These are phyloP conservation scores for Trichoderma pleuroti DNA, from an alignment of 2,329 filamentous ascomycete genomes.

Conservation along the genomic window DNA sequence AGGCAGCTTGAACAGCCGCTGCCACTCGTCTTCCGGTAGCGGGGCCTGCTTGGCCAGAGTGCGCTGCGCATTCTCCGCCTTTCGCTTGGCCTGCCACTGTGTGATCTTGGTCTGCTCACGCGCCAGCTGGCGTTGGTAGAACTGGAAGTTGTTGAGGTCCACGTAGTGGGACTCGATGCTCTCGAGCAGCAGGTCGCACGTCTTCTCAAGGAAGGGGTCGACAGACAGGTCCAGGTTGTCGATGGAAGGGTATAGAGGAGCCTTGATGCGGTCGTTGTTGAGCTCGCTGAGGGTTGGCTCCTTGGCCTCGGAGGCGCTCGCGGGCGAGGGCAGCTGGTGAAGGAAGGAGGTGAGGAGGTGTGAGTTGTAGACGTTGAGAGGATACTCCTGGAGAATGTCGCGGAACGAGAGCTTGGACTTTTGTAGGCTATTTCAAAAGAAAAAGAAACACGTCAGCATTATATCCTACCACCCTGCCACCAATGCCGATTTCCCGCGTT, in stretches of 20 bases:
- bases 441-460: background rate
- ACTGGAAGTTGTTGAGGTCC: conserved; percentile 98
- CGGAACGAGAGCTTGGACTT: conserved; percentile 92
- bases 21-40: conserved; percentile 96
- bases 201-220: conserved; percentile 97
- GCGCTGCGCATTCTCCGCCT: conserved; percentile 87
- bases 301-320: conserved; percentile 60
- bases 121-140: conserved; percentile 87
- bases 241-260: conserved; percentile 79
- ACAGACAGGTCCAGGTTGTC: conserved; percentile 89
- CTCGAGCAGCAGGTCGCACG: conserved; percentile 91
- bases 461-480: background rate
- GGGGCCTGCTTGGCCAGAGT: conserved; percentile 81
- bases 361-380: conserved; percentile 90
- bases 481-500: background rate
- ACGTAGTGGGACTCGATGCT: conserved; percentile 98
- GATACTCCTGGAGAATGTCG: conserved; percentile 88
- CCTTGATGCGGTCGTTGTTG: conserved; percentile 57
- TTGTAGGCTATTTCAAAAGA: conserved; percentile 64
- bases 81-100: conserved; percentile 94
- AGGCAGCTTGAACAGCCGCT: conserved; percentile 95
- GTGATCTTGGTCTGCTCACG: conserved; percentile 96
- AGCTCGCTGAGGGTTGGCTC: conserved; percentile 77
- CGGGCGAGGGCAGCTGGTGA: conserved; percentile 77
- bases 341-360: conserved; percentile 94